phyloP scores from a whole-genome alignment of 2,329 filamentous ascomycete genomes.

The Penicillium sp. region DNA sequence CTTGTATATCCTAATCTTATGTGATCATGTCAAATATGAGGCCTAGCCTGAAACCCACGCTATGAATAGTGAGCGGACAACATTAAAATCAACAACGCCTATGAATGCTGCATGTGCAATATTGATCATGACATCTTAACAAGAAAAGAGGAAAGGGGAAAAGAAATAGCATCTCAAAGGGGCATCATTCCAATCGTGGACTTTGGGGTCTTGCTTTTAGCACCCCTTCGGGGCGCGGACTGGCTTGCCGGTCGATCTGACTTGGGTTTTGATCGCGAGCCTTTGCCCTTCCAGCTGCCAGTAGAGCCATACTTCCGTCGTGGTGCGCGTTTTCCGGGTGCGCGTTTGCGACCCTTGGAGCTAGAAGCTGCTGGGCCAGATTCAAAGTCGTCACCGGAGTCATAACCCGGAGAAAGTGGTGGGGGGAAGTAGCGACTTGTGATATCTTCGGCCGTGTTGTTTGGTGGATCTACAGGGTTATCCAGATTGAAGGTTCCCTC shows the following conservation, averaged over 20 bases:
- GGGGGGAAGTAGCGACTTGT: conserved; percentile 39
- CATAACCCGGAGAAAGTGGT: conserved; percentile 22
- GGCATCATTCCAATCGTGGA: conserved; percentile 44
- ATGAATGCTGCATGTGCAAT: conserved; percentile 18
- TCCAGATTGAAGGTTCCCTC: conserved; percentile 27
- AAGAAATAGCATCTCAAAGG: conserved; percentile 22
- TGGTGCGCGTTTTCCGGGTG: conserved; percentile 24
- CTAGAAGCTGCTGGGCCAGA: conserved; percentile 16
- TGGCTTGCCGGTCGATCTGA: conserved; percentile 23
- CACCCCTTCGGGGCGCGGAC: conserved; percentile 24
- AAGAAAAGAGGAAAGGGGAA: conserved; percentile 1
- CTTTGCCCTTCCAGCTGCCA: conserved; percentile 26
- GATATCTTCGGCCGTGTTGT: conserved; percentile 21
- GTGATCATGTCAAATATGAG: conserved; percentile 5
- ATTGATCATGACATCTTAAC: conserved; percentile 9
- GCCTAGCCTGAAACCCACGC: not conserved
- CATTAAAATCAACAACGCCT: conserved; percentile 16
- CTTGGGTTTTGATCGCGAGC: conserved; percentile 26
- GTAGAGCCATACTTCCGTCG: conserved; percentile 28
- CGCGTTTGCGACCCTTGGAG: conserved; percentile 28
- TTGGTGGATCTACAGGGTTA: conserved; percentile 13
- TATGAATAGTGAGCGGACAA: conserved; percentile 1
- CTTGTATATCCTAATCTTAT: conserved; percentile 14
- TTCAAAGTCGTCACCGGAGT: conserved; percentile 26
- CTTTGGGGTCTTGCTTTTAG: conserved; percentile 28